A percentile compares a stretch with the other conserved stretches of the same genome.
These are phyloP conservation scores for Chytriomyces sp. DNA, from an alignment of 192 early-diverging fungal species.

Conservation along the genomic window DNA sequence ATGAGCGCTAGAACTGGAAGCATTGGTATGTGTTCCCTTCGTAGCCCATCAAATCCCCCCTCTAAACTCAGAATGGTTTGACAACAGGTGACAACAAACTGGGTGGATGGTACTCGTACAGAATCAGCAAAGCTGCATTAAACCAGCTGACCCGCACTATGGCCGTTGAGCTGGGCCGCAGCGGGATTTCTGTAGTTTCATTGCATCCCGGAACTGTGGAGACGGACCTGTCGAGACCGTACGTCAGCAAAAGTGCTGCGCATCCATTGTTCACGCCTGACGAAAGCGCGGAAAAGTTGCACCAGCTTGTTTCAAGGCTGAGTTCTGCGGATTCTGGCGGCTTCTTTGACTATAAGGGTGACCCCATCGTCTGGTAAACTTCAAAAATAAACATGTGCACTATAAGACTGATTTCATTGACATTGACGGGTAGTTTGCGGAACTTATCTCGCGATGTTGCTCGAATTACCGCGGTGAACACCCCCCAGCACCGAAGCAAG, in stretches of 20 bases:
- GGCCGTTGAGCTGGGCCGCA: conserved; percentile 35
- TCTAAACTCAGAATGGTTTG: not conserved
- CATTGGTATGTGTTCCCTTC: conserved; percentile 1
- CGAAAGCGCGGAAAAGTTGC: conserved; percentile 33
- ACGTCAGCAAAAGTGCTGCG: conserved; percentile 1
- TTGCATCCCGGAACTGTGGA: conserved; percentile 43
- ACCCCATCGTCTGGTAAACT: conserved; percentile 38
- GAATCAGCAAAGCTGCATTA: conserved; percentile 39
- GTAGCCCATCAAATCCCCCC: not conserved
- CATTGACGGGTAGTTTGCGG: too few relatives aligned
- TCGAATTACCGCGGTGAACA: too few relatives aligned
- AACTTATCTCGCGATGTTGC: too few relatives aligned
- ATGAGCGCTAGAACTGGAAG: conserved; percentile 39
- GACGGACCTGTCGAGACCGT: conserved; percentile 41
- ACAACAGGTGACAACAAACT: conserved; percentile 37
- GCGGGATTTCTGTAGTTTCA: conserved; percentile 20
- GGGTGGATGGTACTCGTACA: conserved; percentile 48
- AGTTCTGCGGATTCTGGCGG: conserved; percentile 30
- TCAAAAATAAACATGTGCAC: not conserved
- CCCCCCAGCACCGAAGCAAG: too few relatives aligned
- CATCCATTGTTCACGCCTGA: conserved; percentile 29
- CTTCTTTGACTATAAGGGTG: conserved; percentile 43
- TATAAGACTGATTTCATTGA: too few relatives aligned
- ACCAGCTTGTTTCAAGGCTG: conserved; percentile 22
- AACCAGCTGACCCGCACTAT: conserved; percentile 38